Base-by-base conservation (phyloP, 2,329 filamentous ascomycete species). In the Exophiala xenobiotica region DNA sequence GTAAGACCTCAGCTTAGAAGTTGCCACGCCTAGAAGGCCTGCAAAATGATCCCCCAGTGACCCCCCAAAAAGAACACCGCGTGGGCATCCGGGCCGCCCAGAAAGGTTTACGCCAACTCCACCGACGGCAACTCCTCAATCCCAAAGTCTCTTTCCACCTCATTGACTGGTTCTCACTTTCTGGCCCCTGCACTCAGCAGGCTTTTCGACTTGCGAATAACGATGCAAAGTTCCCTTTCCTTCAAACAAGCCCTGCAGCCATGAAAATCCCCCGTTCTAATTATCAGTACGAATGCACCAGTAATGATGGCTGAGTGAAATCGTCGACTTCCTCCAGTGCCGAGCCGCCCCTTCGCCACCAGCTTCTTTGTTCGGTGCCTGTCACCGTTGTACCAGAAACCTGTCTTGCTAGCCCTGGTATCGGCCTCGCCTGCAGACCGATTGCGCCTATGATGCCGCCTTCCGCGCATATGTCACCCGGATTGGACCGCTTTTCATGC, bases 391-490 rank as follows among this genome's bases (percentile, higher is more conserved):
- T 39, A 49, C 29, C 16, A 37, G 24, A 6, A n/a, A 24, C 20
- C 16, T 31, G 14, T 19, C 29, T 14, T 33, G 20, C 12, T 3
- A 43, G 41, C 43, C n/a, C 53, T 45, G 49, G 35, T 22, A 42
- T 48, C 46, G 37, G 48, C 29, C 20, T 44, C 44, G 37, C 37
- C 41, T 35, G 24, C 37, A 39, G 3, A 11, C 31, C 8, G n/a
- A 23, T 18, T 12, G 40, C 52, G 49, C 55, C 52, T 55, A 55
- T 58, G 35, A 50, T 47, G 52, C 42, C 22, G 40, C 52, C 23
- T 18, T 14, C 27, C 41, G 46, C 19, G 16, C 46, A 48, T 12
- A 20, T 40, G 39, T 44, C 45, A 44, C 39, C 29, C 29, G 51
- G 29, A 58, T 58, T 55, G 55, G 55, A 29, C 46, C 18, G 11